Evolutionary conservation across 2,329 filamentous ascomycete genomes (phyloP), one percentile per base, ranked within the genome.

Genomic region (Didymella arachidicola): DNA sequence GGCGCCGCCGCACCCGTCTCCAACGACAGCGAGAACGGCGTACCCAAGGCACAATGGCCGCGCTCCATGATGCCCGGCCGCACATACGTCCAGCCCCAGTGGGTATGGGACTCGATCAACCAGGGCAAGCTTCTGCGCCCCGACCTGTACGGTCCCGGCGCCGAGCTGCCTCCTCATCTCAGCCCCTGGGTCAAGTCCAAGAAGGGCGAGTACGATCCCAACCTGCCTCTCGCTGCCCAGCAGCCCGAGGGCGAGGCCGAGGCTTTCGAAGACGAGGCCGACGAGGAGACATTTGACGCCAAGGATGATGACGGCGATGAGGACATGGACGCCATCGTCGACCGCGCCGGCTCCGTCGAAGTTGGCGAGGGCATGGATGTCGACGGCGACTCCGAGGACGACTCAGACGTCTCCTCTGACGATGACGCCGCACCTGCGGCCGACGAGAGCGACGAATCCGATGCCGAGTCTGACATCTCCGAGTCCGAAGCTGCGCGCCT

Each of bases 51-150:
- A 12, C 71, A 83, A 60, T 81, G 79, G 71, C 80, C 83, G 29
- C 90, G 91, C 71, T 87, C 87, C 63, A 87, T 93, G 61, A 89
- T 98, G 61, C 93, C 94, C n/a, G 94, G 94, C 34, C 86, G 95
- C 65, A 92, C 88, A 63, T 99, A 99, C 69, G 81, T 99, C 55
- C 95, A 99, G 80, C 95, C 95, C 19, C 95, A 99, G 76, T 99
- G 96, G 94, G 88, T 99, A 4, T 99, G 95, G 95, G 95, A 99
- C 74, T 94, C 91, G 71, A 82, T 97, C 76, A 99, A 99, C 76
- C 91, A 95, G 44, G 92, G 92, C 62, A 92, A 94, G 78, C 81
- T 99, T 55, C 88, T 97, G 76, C 86, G 90, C 65, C 87, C 93
- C 30, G 92, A 97, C 73, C 79, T 93, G 34, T 99, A 99, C 72